Evolutionary conservation across 768 basidiomycete species (phyloP).

Genomic region (Hypholoma sublateritium): DNA sequence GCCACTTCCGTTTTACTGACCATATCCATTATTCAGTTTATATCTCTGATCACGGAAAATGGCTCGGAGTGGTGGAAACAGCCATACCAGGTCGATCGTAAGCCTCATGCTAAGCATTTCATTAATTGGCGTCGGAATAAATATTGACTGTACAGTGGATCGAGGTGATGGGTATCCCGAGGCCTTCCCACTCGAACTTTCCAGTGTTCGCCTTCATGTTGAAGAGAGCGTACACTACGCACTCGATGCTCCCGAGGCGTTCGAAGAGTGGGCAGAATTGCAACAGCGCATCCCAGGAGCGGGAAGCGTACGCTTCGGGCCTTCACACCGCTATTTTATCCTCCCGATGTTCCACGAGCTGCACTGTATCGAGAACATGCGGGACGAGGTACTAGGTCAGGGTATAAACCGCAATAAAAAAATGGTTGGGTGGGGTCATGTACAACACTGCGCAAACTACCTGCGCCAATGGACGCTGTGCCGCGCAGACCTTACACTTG

Average conservation of each 20-base stretch:
- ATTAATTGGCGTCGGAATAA: not conserved
- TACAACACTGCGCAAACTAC: constrained; percentile 41
- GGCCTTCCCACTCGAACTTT: constrained; percentile 8
- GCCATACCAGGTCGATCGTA: not conserved
- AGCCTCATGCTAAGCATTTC: too few species aligned
- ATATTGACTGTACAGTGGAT: not conserved
- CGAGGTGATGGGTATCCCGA: constrained; percentile 19
- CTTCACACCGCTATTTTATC: constrained; percentile 26
- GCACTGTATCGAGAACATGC: constrained; percentile 33
- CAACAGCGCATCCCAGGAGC: constrained; percentile 12
- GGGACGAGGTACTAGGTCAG: constrained; percentile 11
- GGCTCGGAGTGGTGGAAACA: not conserved
- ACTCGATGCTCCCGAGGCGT: constrained; percentile 20
- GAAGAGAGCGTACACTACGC: constrained; percentile 33
- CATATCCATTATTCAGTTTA: not conserved
- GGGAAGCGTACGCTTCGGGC: constrained; percentile 23
- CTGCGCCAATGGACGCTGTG: constrained; percentile 38
- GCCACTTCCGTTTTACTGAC: not conserved
- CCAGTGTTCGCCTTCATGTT: constrained; percentile 12
- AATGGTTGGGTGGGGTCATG: constrained; percentile 13
- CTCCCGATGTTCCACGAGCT: constrained; percentile 37
- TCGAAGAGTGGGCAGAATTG: constrained; percentile 29
- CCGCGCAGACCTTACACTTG: constrained; percentile 38
- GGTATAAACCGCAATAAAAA: constrained; percentile 1
- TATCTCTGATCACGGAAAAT: not conserved